Conservation (phyloP, 768 basidiomycete species). For the Galerina sulciceps region DNA sequence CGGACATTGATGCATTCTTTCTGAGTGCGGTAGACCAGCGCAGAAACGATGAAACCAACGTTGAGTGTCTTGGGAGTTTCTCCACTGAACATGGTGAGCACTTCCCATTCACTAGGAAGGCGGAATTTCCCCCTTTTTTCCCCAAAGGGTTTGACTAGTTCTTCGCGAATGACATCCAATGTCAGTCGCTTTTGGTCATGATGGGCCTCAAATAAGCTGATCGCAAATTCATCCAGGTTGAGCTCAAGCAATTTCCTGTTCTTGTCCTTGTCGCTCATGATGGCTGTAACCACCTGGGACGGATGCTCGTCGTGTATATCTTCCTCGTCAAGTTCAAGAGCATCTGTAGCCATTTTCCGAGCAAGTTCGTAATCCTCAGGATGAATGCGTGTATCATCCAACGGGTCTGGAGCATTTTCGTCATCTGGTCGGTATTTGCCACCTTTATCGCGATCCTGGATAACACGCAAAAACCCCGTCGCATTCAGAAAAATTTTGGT, state of each 20-base stretch:
- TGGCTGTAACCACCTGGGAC: constrained; percentile 82
- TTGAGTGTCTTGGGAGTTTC: constrained; percentile 83
- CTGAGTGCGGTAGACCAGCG: constrained; percentile 62
- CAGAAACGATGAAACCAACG: constrained; percentile 82
- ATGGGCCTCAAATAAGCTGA: constrained; percentile 85
- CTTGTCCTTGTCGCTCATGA: constrained; percentile 84
- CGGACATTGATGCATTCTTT: constrained; percentile 61
- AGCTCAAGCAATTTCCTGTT: constrained; percentile 86
- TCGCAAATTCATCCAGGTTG: constrained; percentile 95
- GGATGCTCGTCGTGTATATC: constrained; percentile 92
- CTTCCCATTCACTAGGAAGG: constrained; percentile 72
- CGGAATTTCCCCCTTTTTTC: constrained; percentile 74
- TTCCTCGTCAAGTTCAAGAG: constrained; percentile 96
- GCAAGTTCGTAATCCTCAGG: constrained; percentile 98
- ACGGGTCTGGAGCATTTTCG: constrained; percentile 80
- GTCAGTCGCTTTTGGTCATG: constrained; percentile 88
- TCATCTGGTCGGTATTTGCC: constrained; percentile 69
- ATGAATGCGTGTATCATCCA: constrained; percentile 96
- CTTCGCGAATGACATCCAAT: constrained; percentile 85
- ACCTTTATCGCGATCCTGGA: constrained; percentile 67
- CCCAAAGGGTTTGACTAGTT: constrained; percentile 79
- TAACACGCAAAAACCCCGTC: constrained; percentile 88
- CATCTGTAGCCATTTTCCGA: constrained; percentile 97
- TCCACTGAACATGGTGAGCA: constrained; percentile 94
- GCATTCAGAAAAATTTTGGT: constrained; percentile 93